Evolutionary conservation across 345 rosid species (phyloP), one percentile per base, ranked within the genome.

Genomic region (Salix brachista): DNA sequence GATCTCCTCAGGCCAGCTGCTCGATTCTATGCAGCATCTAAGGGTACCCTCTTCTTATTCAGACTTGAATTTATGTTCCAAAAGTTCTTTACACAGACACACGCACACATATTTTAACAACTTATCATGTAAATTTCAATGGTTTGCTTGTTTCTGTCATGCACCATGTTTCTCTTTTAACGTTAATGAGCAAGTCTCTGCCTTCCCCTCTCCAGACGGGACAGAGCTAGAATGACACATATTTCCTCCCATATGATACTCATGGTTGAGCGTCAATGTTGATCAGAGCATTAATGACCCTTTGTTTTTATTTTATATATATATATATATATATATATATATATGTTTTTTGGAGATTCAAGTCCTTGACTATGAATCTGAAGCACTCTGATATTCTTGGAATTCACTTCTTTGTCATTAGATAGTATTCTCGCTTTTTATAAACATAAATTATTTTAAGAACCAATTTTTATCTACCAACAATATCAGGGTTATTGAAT

Each of bases 1-100:
- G 94, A 90, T 85, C 96, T 86, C 76, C 84, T 89, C 84, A 91
- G 90, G 84, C 95, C 91, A 66, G 79, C 95, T 39, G 87, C 88
- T 74, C 90, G 94, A 67, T 82, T 82, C 74, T 76, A 75, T 85
- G 80, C 88, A 0, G 81, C 79, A 58, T 65, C 84, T 42, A 92
- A 85, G 90, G 95, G 98, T 94, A 72, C 37, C 37, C 21, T 9
- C 37, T 34, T 64, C 56, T 18, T 48, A 25, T 65, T 28, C 42
- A 62, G 65, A 42, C 42, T 21, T 21, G 6, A 75, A n/a, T 32
- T 41, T 64, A 41, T 60, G 37, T 13, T 80, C 44, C 39, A 50
- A 41, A 19, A 16, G 61, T 81, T 52, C 71, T 48, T 61, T 17
- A 17, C 44, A 18, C 18, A 8, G 4, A 34, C 34, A 8, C 7